phyloP scores from a whole-genome alignment of 768 basidiomycete genomes.

The Artomyces pyxidatus region DNA sequence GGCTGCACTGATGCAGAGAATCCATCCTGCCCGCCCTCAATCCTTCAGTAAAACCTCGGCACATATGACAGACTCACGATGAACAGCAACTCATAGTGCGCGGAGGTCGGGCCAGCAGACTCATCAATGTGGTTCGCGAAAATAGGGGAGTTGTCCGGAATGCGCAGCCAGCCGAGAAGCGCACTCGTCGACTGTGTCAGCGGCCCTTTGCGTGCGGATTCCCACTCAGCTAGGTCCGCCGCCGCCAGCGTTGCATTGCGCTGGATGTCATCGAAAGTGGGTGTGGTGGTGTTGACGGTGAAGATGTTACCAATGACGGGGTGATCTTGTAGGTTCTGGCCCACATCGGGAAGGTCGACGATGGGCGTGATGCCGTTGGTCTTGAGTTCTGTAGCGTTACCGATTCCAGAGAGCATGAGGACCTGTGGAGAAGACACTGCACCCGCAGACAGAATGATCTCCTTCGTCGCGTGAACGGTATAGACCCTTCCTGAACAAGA shows the following conservation, averaged over 20 bases:
- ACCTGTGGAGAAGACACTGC: background rate
- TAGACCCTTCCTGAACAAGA: background rate
- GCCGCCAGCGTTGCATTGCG: conserved; percentile 6
- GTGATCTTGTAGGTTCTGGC: conserved; percentile 29
- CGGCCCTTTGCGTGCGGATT: conserved; percentile 1
- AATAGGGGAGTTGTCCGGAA: conserved; percentile 7
- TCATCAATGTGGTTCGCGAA: conserved; percentile 10
- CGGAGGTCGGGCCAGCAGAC: conserved; percentile 10
- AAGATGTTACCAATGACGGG: conserved; percentile 1
- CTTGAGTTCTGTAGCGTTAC: conserved; percentile 21
- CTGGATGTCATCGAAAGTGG: conserved; percentile 3
- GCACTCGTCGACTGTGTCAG: background rate
- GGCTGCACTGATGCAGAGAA: background rate
- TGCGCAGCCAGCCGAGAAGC: conserved; percentile 3
- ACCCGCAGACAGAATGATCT: conserved; percentile 3
- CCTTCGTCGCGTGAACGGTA: background rate
- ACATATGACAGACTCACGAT: conserved; percentile 5
- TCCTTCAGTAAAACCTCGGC: no score
- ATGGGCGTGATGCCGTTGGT: conserved; percentile 21
- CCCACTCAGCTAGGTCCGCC: conserved; percentile 6
- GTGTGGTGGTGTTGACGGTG: conserved; percentile 3
- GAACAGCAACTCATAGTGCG: conserved; percentile 11
- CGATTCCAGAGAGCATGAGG: conserved; percentile 28
- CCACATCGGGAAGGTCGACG: conserved; percentile 29
- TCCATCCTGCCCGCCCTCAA: conserved; percentile 1